phyloP scores from a whole-genome alignment of 345 rosid genomes.

The Euphorbia peplus region DNA sequence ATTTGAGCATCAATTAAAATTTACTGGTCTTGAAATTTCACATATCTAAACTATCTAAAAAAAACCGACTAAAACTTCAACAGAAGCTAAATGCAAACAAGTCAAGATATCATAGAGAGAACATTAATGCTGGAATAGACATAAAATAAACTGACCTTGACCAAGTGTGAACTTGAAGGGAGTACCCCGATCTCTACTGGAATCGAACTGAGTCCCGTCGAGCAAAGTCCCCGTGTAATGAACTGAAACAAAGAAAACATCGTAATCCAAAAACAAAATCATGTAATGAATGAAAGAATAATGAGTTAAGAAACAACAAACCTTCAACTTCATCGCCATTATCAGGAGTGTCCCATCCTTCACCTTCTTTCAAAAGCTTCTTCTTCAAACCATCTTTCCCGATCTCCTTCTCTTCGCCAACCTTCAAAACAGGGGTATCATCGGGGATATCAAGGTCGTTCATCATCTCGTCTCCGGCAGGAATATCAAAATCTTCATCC shows the following conservation, averaged over 20 bases:
- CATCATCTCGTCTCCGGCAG: slow-evolving; percentile 20
- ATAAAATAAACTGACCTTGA: slow-evolving; percentile 47
- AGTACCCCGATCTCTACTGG: slow-evolving; percentile 76
- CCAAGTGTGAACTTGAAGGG: slow-evolving; percentile 96
- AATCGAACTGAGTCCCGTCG: slow-evolving; percentile 91
- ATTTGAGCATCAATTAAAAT: no score
- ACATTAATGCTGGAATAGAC: not conserved
- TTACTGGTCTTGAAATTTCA: no score
- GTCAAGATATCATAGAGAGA: not conserved
- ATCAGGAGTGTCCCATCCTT: slow-evolving; percentile 64
- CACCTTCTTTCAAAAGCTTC: slow-evolving; percentile 77
- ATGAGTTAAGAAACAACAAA: slow-evolving; percentile 1
- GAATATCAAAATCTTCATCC: slow-evolving; percentile 27
- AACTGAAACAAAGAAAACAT: slow-evolving; percentile 19
- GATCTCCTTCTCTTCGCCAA: slow-evolving; percentile 58
- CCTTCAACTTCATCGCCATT: slow-evolving; percentile 88
- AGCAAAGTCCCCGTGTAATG: slow-evolving; percentile 82
- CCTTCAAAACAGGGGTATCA: slow-evolving; percentile 1
- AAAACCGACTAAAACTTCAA: not conserved
- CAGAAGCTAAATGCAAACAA: not conserved
- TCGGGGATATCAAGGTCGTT: slow-evolving; percentile 12
- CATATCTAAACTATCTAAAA: not conserved
- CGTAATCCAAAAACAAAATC: not conserved
- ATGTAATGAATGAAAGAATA: not conserved
- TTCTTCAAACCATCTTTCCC: slow-evolving; percentile 73